Percentiles rank a stretch among this genome's conserved stretches.
Conservation (phyloP, 2,329 filamentous ascomycete species). For the Cercospora zeae-maydis region DNA sequence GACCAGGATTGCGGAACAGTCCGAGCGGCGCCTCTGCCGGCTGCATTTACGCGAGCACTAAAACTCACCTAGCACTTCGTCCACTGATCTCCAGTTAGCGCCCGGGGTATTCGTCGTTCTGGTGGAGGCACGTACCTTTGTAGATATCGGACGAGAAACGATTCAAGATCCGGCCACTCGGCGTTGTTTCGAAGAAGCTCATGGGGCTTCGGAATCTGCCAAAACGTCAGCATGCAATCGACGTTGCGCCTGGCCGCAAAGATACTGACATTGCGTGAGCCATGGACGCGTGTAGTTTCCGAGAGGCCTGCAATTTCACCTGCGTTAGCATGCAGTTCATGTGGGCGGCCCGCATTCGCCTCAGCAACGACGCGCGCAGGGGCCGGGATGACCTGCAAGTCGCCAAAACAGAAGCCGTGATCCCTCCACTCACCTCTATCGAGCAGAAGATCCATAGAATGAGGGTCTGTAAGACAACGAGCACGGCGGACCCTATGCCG, state of each 20-base stretch:
- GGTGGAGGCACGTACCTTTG: conserved; percentile 12
- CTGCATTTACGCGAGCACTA: conserved; percentile 65
- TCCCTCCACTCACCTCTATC: conserved; percentile 68
- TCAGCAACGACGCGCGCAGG: conserved; percentile 21
- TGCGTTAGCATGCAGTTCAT: conserved; percentile 26
- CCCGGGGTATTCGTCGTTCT: not conserved
- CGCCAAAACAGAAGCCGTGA: conserved; percentile 7
- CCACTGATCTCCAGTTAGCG: conserved; percentile 49
- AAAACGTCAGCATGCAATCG: conserved; percentile 8
- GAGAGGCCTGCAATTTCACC: conserved; percentile 62
- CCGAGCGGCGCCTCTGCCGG: conserved; percentile 9
- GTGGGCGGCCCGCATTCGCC: conserved; percentile 23
- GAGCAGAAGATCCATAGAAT: conserved; percentile 99
- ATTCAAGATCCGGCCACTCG: conserved; percentile 92
- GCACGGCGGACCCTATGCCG: conserved; percentile 76
- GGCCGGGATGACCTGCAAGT: conserved; percentile 17
- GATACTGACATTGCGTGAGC: conserved; percentile 21
- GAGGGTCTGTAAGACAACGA: conserved; percentile 88
- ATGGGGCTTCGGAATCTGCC: conserved; percentile 81
- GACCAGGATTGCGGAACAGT: conserved; percentile 3
- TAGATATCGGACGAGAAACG: conserved; percentile 69
- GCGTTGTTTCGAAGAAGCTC: conserved; percentile 98
- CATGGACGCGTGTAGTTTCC: conserved; percentile 82
- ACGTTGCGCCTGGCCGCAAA: not conserved
- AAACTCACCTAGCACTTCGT: conserved; percentile 53